phyloP scores from a whole-genome alignment of 2,329 filamentous ascomycete genomes.

The Dryadomyces quercus-mongolicae region DNA sequence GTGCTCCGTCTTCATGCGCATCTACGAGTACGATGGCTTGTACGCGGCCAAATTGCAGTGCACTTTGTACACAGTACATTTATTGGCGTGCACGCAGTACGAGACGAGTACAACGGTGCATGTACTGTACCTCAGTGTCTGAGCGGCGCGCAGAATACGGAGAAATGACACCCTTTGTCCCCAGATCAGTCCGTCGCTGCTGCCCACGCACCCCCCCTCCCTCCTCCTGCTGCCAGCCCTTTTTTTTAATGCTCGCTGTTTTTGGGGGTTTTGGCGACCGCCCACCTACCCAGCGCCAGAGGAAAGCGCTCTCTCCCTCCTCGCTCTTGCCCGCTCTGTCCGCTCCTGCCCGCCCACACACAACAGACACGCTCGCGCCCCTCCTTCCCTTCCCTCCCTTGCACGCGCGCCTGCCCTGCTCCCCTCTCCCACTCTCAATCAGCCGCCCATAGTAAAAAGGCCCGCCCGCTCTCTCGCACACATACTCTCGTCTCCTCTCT shows the following conservation, averaged over 20 bases:
- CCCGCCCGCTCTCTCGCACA: conserved; percentile 44
- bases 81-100: conserved; percentile 6
- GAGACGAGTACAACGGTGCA: conserved; percentile 3
- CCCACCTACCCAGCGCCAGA: conserved; percentile 15
- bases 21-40: neutral
- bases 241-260: conserved; percentile 3
- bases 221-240: conserved; percentile 6
- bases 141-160: conserved; percentile 7
- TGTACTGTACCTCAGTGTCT: conserved; percentile 5
- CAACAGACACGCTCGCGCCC: conserved; percentile 1
- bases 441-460: conserved; percentile 55
- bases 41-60: neutral
- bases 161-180: conserved; percentile 7
- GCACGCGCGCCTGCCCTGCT: conserved; percentile 3
- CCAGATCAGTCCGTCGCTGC: conserved; percentile 9
- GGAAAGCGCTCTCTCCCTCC: neutral
- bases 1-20: too few species aligned
- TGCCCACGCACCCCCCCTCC: conserved; percentile 3
- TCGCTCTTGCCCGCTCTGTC: neutral
- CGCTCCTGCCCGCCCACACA: conserved; percentile 1
- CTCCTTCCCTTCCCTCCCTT: conserved; percentile 1
- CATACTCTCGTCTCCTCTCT: conserved; percentile 43
- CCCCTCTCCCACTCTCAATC: conserved; percentile 34
- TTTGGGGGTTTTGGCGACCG: conserved; percentile 13
- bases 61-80: conserved; percentile 10